Base-by-base conservation (phyloP, 148 eudicot species). In the Salicornia ramosissima region DNA sequence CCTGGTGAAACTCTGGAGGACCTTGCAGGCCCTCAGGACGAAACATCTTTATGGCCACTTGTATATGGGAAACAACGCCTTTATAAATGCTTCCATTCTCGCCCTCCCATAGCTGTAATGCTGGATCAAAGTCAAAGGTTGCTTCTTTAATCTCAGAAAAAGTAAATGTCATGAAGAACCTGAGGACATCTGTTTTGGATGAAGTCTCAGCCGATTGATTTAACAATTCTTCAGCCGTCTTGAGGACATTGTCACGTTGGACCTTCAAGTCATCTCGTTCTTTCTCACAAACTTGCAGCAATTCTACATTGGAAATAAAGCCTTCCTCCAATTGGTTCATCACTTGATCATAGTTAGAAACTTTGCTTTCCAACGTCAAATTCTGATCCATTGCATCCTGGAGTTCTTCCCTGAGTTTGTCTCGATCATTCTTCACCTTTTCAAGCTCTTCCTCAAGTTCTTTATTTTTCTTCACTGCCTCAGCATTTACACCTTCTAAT, bases 1-100 rank as follows among this genome's bases (percentile, higher is more conserved):
- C 92, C 73, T 81, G 87, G 45, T 80, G 84, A 79, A 85, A 89
- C 49, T 87, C 86, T 21, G 59, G 49, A 34, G 87, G 87, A 19
- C 85, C 88, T 67, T 85, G 87, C 69, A 39, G 64, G 63, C 85
- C 86, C 65, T 87, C 74, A 50, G 84, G 77, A 49, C 64, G 79
- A 67, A 83, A 79, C 77, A 85, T 75, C 75, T 83, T 90, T 68
- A 92, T 74, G 74, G 88, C 89, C 64, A 90, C 98, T 82, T 78
- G 75, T 64, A 90, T 74, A 58, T 67, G 73, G 67, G 76, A 78
- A 33, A 81, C 49, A 54, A 71, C 47, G 30, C 81, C 81, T 63
- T 67, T 75, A 64, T 78, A 81, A 33, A 68, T 51, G 71, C 79
- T 74, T 64, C 81, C 76, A 68, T 45, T 31, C 51, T 71, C 81